Evolutionary conservation across 768 basidiomycete species (phyloP), one percentile per base, ranked within the genome.

Genomic region (Russula abietina): DNA sequence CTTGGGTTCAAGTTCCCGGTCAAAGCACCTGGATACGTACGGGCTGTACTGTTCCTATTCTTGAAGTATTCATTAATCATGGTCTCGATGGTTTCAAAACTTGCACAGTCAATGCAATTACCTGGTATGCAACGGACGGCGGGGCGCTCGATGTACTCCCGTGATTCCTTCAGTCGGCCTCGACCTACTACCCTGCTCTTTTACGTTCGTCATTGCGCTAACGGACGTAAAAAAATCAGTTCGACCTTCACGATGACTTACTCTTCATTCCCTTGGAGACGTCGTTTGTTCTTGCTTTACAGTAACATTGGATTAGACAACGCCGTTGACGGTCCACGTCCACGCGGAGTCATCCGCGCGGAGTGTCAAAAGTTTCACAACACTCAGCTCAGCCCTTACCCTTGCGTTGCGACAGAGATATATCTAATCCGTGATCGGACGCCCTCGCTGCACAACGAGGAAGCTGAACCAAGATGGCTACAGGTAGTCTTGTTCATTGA

Each of bases 161-260:
- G 10, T 52, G 61, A 49, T 59, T 57, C 57, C 57, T 48, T 59
- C 38, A 41, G 51, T 46, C 36, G 53, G 51, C 62, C 50, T 26
- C 61, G 52, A 38, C 50, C 41, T 17, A 17, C 38, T 39, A 17
- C 38, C 39, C 45, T 53, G 36, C 26, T 49, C 5, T 54, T 63
- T 75, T 68, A 79, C 60, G 72, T 72, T 65, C 77, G 19, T 17
- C 28, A 38, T 22, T 24, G 43, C 28, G 45, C 52, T 54, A 28
- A 16, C 57, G 26, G 52, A 63, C 62, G 62, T 63, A 63, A 63
- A 54, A 38, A n/a, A 16, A 17, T 0, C 41, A 41, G 28, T 22
- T 54, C 14, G 26, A 24, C 38, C 16, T 32, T 32, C 38, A 39
- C 12, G 28, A 7, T 36, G 19, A 19, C 30, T 55, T 38, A 55